Evolutionary conservation across 352 stramenopile genomes (phyloP).

Genomic region (Phytophthora chlamydospora): DNA sequence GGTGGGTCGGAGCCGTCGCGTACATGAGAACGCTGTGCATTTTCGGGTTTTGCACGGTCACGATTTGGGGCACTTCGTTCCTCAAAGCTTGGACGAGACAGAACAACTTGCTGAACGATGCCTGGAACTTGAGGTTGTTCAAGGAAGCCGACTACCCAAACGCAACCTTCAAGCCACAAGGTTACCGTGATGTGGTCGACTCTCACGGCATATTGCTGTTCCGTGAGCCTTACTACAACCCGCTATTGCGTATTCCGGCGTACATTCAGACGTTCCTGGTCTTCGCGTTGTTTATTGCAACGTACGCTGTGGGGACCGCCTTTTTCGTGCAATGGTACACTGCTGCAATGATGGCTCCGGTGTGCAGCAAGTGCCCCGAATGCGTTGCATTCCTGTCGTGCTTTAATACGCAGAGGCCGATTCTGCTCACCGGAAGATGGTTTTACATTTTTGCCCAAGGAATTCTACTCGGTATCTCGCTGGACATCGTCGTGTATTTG

Average conservation of each 20-base stretch:
- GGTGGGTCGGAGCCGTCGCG: constrained; percentile 70
- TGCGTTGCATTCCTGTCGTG: constrained; percentile 82
- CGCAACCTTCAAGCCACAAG: constrained; percentile 73
- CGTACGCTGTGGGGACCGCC: constrained; percentile 78
- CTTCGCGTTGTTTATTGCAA: constrained; percentile 79
- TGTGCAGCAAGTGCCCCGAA: constrained; percentile 76
- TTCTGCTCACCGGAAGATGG: constrained; percentile 79
- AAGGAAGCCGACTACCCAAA: constrained; percentile 90
- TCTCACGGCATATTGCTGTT: constrained; percentile 75
- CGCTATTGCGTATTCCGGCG: constrained; percentile 73
- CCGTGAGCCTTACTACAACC: constrained; percentile 85
- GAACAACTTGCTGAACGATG: constrained; percentile 83
- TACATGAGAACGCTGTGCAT: constrained; percentile 86
- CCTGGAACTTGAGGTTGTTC: constrained; percentile 84
- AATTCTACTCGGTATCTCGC: constrained; percentile 79
- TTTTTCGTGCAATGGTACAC: constrained; percentile 92
- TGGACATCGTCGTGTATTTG: constrained; percentile 87
- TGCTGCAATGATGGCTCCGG: constrained; percentile 83
- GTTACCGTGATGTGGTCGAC: constrained; percentile 80
- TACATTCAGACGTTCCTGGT: constrained; percentile 86
- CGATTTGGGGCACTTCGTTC: constrained; percentile 79
- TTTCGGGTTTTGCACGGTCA: constrained; percentile 79
- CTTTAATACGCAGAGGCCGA: constrained; percentile 78
- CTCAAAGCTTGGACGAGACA: constrained; percentile 80
- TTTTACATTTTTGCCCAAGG: constrained; percentile 86